phyloP scores from a whole-genome alignment of 1,284 basidiomycete genomes.

The Tilletia walkeri region DNA sequence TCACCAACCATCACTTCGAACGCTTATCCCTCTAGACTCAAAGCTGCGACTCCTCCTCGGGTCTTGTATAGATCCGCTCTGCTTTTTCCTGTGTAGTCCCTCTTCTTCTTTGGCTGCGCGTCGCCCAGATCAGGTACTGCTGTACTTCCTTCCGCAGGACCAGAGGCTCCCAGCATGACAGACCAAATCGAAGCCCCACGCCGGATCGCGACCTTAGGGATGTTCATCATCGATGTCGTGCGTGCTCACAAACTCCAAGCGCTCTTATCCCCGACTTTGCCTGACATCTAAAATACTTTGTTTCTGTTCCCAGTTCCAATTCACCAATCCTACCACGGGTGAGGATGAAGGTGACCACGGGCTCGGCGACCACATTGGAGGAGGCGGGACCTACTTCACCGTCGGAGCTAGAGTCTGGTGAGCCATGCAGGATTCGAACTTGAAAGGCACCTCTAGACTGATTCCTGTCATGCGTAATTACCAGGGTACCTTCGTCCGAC shows the following conservation, averaged over 20 bases:
- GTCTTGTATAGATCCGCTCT: too few species aligned
- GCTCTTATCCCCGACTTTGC: background rate
- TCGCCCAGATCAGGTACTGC: too few species aligned
- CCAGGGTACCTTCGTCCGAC: slow-evolving; percentile 65
- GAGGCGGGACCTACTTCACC: slow-evolving; percentile 69
- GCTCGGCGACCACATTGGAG: slow-evolving; percentile 69
- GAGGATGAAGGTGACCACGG: slow-evolving; percentile 30
- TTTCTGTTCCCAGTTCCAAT: slow-evolving; percentile 25
- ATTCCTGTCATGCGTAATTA: slow-evolving; percentile 31
- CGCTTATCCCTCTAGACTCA: too few species aligned
- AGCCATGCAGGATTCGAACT: slow-evolving; percentile 8
- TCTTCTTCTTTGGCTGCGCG: too few species aligned
- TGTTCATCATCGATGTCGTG: slow-evolving; percentile 41
- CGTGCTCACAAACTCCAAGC: background rate
- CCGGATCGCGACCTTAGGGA: slow-evolving; percentile 26
- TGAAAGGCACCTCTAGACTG: too few species aligned
- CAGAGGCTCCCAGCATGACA: background rate
- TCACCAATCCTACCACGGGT: slow-evolving; percentile 23
- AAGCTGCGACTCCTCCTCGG: too few species aligned
- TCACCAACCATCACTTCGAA: too few species aligned
- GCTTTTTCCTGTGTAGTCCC: too few species aligned
- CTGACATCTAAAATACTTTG: background rate
- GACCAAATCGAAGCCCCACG: background rate
- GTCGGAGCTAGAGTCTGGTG: slow-evolving; percentile 80
- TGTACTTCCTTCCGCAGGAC: too few species aligned